These are phyloP conservation scores for Leccinum boreale DNA, from an alignment of 768 basidiomycete genomes.

Conservation along the genomic window DNA sequence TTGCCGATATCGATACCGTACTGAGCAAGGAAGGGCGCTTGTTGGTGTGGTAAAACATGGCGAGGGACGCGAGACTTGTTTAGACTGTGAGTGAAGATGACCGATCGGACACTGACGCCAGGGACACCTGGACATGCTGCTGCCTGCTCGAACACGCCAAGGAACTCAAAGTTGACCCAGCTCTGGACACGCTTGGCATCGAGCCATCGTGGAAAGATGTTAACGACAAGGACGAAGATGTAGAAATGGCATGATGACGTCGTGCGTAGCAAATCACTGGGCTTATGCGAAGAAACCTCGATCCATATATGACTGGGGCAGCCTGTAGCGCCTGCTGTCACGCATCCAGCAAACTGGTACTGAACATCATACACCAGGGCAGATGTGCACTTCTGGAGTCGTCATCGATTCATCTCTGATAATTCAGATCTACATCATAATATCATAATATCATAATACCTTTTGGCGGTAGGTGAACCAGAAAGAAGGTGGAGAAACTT, in stretches of 20 bases:
- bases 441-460: not conserved
- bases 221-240: slow-evolving; percentile 41
- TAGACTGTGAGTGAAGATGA: slow-evolving; percentile 49
- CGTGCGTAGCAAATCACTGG: not conserved
- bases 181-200: slow-evolving; percentile 63
- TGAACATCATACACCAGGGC: too few species aligned
- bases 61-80: slow-evolving; percentile 65
- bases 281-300: too few species aligned
- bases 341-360: too few species aligned
- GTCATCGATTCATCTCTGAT: too few species aligned
- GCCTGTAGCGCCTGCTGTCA: too few species aligned
- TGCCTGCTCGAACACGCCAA: slow-evolving; percentile 65
- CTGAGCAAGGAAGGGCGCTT: slow-evolving; percentile 33
- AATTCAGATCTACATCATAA: not conserved
- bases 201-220: slow-evolving; percentile 37
- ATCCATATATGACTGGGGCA: too few species aligned
- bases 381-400: too few species aligned
- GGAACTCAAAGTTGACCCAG: slow-evolving; percentile 52
- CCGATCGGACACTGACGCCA: slow-evolving; percentile 30
- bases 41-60: slow-evolving; percentile 73
- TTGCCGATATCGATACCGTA: slow-evolving; percentile 34
- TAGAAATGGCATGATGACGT: slow-evolving; percentile 47
- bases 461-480: not conserved
- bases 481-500: not conserved
- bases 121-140: slow-evolving; percentile 69